Percentiles rank a stretch among this genome's conserved stretches.
Conservation (phyloP, 495 filamentous ascomycete genomes). For the Tuber borchii region DNA sequence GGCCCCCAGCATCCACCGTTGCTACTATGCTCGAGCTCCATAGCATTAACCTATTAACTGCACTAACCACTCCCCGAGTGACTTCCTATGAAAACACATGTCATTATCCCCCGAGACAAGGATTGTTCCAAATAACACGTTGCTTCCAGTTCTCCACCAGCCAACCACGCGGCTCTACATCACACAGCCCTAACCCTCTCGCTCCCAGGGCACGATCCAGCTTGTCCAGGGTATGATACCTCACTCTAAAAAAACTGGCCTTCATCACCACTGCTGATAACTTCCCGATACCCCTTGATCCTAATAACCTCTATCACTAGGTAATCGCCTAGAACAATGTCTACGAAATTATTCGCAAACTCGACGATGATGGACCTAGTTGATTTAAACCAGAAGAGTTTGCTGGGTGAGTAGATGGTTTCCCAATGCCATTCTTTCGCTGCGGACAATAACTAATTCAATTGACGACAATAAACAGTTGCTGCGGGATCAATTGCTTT, state of each 20-base stretch:
- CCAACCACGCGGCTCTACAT: background rate
- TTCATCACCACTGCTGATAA: background rate
- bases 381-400: slow-evolving; percentile 59
- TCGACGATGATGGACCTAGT: slow-evolving; percentile 47
- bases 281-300: background rate
- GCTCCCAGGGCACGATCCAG: background rate
- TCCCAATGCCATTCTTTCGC: slow-evolving; percentile 10
- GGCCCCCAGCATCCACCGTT: background rate
- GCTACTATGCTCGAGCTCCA: background rate
- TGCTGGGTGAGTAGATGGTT: slow-evolving; percentile 51
- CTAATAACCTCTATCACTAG: background rate
- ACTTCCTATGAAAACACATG: background rate
- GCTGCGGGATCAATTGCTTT: slow-evolving; percentile 62
- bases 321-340: slow-evolving; percentile 10
- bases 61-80: background rate
- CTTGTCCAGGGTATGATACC: background rate
- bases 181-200: background rate
- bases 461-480: slow-evolving; percentile 48
- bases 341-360: slow-evolving; percentile 35
- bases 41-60: background rate
- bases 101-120: background rate
- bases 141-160: background rate
- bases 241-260: background rate
- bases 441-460: background rate
- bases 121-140: background rate